phyloP scores from a whole-genome alignment of 1,284 basidiomycete species.

The Earliella scabrosa region DNA sequence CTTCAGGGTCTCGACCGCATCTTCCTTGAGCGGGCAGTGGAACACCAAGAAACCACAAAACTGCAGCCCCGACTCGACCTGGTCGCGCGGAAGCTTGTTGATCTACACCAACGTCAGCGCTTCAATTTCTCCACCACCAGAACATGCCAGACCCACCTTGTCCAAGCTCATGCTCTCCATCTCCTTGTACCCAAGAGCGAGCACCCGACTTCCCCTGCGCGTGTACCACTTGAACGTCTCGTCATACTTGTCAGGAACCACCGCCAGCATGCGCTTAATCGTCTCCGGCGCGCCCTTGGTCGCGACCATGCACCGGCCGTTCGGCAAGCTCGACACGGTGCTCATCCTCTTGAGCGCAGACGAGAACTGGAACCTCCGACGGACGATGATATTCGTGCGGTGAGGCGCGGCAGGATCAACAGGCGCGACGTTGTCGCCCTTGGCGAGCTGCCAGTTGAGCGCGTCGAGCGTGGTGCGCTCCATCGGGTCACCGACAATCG shows the following conservation, averaged over 20 bases:
- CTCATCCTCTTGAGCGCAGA: slow-evolving; percentile 97
- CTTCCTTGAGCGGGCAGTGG: slow-evolving; percentile 94
- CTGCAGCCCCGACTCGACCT: slow-evolving; percentile 75
- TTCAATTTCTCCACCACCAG: not conserved
- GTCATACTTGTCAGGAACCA: slow-evolving; percentile 82
- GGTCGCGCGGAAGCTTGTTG: slow-evolving; percentile 79
- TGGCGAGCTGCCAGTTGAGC: slow-evolving; percentile 86
- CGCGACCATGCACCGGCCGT: slow-evolving; percentile 62
- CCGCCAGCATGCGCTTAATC: slow-evolving; percentile 82
- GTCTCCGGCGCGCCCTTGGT: slow-evolving; percentile 97
- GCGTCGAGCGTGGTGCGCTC: slow-evolving; percentile 96
- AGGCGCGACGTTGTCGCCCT: slow-evolving; percentile 80
- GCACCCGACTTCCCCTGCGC: slow-evolving; percentile 86
- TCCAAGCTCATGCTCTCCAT: slow-evolving; percentile 70
- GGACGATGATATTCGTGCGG: slow-evolving; percentile 70
- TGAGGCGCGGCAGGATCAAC: slow-evolving; percentile 56
- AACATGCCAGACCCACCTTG: slow-evolving; percentile 57
- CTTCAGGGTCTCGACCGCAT: slow-evolving; percentile 87
- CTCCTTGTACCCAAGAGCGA: slow-evolving; percentile 88
- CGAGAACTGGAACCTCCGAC: slow-evolving; percentile 94
- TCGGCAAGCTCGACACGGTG: slow-evolving; percentile 77
- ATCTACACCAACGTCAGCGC: slow-evolving; percentile 53
- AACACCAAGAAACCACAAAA: slow-evolving; percentile 96
- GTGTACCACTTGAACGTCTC: slow-evolving; percentile 95
- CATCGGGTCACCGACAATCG: slow-evolving; percentile 98